Conservation (phyloP, 2,329 filamentous ascomycete genomes). For the Xylariaceae sp. region DNA sequence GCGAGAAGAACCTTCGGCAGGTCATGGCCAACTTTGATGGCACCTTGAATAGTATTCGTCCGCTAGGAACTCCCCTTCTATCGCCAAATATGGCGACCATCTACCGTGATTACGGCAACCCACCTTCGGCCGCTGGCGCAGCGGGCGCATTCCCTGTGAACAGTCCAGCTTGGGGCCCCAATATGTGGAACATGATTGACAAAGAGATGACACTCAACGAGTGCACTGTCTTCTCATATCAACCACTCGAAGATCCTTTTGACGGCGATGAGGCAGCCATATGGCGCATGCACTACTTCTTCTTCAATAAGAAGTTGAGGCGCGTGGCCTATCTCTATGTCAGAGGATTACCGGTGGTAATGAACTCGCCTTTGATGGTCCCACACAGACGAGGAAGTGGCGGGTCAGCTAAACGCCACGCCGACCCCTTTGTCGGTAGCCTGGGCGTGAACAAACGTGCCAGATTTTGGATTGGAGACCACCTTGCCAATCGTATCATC, state of each 20-base stretch:
- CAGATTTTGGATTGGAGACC: constrained; percentile 79
- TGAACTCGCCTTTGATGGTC: constrained; percentile 33
- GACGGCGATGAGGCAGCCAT: constrained; percentile 89
- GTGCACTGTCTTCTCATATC: constrained; percentile 85
- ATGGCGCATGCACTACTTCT: constrained; percentile 95
- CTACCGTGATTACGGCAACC: constrained; percentile 35
- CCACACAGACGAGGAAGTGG: constrained; percentile 30
- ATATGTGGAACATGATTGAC: constrained; percentile 89
- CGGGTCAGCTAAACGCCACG: constrained; percentile 30
- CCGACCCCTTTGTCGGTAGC: constrained; percentile 27
- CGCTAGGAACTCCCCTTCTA: constrained; percentile 43
- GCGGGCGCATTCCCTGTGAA: constrained; percentile 41
- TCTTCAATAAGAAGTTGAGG: constrained; percentile 90
- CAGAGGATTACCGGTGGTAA: constrained; percentile 73
- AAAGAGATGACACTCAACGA: constrained; percentile 90
- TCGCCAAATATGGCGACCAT: constrained; percentile 37
- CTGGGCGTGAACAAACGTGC: constrained; percentile 70
- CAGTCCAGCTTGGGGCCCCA: constrained; percentile 71
- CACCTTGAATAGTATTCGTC: constrained; percentile 79
- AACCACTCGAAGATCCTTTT: constrained; percentile 83
- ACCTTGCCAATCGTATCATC: constrained; percentile 44
- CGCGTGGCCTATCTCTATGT: constrained; percentile 92
- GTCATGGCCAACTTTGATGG: constrained; percentile 87
- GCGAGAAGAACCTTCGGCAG: constrained; percentile 70
- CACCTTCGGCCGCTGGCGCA: constrained; percentile 34